Evolutionary conservation across 352 stramenopile genomes (phyloP), one percentile per base, ranked within the genome.

Genomic region (Phytopythium montanum): DNA sequence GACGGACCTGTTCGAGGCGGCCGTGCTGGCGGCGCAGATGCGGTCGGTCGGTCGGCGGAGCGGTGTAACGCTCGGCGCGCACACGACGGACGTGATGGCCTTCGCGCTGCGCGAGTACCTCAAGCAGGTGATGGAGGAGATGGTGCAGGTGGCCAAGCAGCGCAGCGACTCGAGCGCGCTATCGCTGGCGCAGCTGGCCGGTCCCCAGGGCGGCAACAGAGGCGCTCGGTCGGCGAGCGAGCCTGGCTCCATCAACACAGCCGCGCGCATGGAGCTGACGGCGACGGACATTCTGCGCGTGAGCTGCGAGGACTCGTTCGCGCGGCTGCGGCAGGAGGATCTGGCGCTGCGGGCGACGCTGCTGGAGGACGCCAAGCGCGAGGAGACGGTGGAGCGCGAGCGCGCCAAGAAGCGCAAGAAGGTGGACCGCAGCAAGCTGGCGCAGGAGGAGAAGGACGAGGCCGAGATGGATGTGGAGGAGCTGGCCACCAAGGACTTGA

Each of bases 381-480:
- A 95, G 50, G 86, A 94, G 38, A 65, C 79, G 29, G 69, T 75
- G 0, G 86, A 94, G 49, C 88, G 85, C 34, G 86, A 95, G 57
- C 80, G 84, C 12, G 79, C 78, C 8, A 92, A 92, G 67, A 95
- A 94, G 65, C 86, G 86, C 18, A 92, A 93, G 61, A 95, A 95
- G 61, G 81, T 90, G 26, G 85, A 95, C 39, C 81, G 81, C 28
- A 86, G 78, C 59, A 92, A 91, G 54, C 51, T 82, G 45, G 73
- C 78, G 16, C 81, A 92, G 56, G 86, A 95, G 25, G 85, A 91
- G 50, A 87, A 87, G 31, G 81, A 94, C 62, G 86, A 95, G 59
- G 81, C 79, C 1, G 86, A 95, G 58, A 92, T 95, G 84, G 86
- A 95, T 51, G 61, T 95, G 2, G 84, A 92, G 29, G 84, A 95